Conservation (phyloP, 192 early-diverging fungal genomes). For the Gryganskiella cystojenkinii region DNA sequence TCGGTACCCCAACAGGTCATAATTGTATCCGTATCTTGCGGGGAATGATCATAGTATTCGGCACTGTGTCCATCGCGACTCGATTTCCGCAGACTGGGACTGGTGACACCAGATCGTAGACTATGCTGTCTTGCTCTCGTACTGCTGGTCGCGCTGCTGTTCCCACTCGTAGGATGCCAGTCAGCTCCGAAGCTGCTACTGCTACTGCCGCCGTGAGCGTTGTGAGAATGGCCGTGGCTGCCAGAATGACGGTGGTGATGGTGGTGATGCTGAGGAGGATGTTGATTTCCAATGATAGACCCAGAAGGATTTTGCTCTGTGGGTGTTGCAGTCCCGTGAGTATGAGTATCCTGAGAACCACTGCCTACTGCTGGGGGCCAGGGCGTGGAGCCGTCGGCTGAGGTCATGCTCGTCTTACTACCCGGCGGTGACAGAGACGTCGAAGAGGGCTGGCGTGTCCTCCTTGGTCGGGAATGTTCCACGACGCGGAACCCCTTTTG, state of each 20-base stretch:
- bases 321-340: not conserved
- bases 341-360: no score
- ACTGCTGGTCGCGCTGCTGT: conserved; percentile 23
- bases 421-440: conserved; percentile 6
- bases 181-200: not conserved
- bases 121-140: conserved; percentile 2
- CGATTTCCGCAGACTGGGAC: conserved; percentile 8
- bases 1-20: conserved; percentile 50
- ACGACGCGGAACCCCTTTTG: conserved; percentile 84
- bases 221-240: conserved; percentile 2
- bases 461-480: conserved; percentile 44
- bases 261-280: not conserved
- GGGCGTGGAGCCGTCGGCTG: not conserved
- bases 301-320: not conserved
- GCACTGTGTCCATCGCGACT: not conserved
- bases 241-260: not conserved
- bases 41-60: conserved; percentile 37
- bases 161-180: conserved; percentile 10
- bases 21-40: conserved; percentile 46
- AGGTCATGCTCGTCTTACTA: not conserved
- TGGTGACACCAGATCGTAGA: not conserved
- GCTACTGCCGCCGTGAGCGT: not conserved
- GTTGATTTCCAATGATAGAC: not conserved
- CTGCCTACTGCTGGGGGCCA: not conserved
- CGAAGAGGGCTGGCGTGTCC: conserved; percentile 18